Evolutionary conservation across 345 rosid species (phyloP).

Genomic region (Eutrema japonicum): DNA sequence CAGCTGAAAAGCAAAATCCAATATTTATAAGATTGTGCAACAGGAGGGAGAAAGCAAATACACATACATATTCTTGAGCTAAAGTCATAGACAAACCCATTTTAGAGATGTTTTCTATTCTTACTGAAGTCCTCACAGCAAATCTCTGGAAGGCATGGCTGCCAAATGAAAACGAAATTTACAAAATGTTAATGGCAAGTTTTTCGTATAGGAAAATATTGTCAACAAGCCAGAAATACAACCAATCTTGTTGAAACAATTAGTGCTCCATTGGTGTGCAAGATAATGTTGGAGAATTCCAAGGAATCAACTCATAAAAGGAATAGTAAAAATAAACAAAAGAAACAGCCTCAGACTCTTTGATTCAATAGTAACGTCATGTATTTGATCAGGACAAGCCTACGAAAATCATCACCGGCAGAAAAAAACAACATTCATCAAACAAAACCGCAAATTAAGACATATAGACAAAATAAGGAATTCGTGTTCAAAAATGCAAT

Average conservation of each 20-base stretch:
- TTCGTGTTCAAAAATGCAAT: no score
- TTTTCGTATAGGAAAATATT: neutral
- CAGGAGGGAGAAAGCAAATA: neutral
- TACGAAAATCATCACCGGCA: constrained; percentile 52
- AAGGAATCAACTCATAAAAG: neutral
- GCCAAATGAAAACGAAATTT: constrained; percentile 5
- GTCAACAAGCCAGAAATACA: neutral
- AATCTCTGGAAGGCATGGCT: constrained; percentile 89
- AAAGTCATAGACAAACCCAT: constrained; percentile 43
- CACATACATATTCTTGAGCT: neutral
- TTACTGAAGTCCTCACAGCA: constrained; percentile 82
- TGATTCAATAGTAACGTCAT: constrained; percentile 38
- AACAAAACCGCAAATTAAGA: neutral
- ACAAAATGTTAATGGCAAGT: neutral
- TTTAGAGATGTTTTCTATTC: constrained; percentile 64
- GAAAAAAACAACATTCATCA: neutral
- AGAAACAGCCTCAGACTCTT: constrained; percentile 41
- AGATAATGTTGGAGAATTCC: neutral
- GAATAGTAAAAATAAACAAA: no score
- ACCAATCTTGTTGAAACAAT: neutral
- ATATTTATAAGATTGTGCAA: neutral
- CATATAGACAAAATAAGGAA: no score
- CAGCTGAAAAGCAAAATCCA: constrained; percentile 50
- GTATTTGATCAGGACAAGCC: constrained; percentile 49
- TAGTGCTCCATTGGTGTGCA: neutral